Base-by-base conservation (phyloP, 164 flowering plant genomes). In the Berberis vulgaris region DNA sequence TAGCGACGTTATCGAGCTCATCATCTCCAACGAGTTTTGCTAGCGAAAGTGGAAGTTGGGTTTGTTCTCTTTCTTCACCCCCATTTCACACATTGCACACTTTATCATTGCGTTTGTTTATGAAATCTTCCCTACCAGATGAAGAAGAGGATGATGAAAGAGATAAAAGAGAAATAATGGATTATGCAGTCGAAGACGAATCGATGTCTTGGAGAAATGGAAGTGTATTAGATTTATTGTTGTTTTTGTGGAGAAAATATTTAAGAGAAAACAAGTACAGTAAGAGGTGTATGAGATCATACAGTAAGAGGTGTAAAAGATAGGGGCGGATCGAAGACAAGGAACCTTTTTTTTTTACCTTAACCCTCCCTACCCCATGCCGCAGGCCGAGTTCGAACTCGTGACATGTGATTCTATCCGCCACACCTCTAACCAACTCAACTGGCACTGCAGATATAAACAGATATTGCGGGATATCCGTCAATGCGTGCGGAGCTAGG, bases 1-100 rank as follows among this genome's bases (percentile, higher is more conserved):
- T 40, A 85, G 86, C 50, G 94, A 80, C 67, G 57, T 81, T 65
- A 52, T 86, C 67, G 81, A 79, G 59, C 83, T 89, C 54, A 49
- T 44, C 43, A 73, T 90, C 70, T 62, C 84, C 64, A 72, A 78
- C 54, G 88, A 81, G 2, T 81, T 79, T 66, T 80, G 63, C n/a
- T 75, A 60, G 58, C 86, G 75, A 53, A 72, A 71, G 3, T 89
- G 95, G 95, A 75, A 77, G 9, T 38, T 61, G 11, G 96, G 94
- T 89, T 39, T 38, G 10, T 40, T n/a, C 26, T 26, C 26, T 26
- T 26, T 26, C 26, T 26, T 26, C 26, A 26, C 26, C 41, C 3
- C 12, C 54, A 38, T 12, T 49, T 2, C 26, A 26, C 26, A 26
- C 26, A 26, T 26, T 26, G 26, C 26, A 26, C 26, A 26, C 26